Evolutionary conservation across 2,329 filamentous ascomycete genomes (phyloP), one percentile per base, ranked within the genome.

Genomic region (Epichloe brachyelytri): DNA sequence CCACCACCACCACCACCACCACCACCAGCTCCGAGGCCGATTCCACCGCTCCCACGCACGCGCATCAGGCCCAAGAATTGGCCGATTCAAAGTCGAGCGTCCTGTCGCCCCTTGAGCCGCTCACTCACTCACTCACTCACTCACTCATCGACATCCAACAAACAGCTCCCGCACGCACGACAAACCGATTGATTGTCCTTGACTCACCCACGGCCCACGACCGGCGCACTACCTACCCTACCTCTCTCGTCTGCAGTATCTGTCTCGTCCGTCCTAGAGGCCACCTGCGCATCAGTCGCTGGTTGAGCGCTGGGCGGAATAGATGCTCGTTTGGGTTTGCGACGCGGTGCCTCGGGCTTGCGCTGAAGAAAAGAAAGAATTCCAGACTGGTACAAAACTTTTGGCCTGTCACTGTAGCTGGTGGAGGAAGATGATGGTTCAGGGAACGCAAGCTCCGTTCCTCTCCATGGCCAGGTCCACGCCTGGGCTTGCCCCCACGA

Each of bases 391-490:
- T 37, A 26, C n/a, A n/a, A n/a, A n/a, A n/a, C n/a, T n/a, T n/a
- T n/a, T n/a, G n/a, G n/a, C n/a, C n/a, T n/a, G n/a, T n/a, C n/a
- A n/a, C n/a, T n/a, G n/a, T n/a, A n/a, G n/a, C 15, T 14, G 38
- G 20, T 37, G 17, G 36, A 47, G 34, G 34, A 60, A 46, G 54
- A 66, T 65, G 63, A 63, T 68, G 63, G 57, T 66, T 59, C 64
- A 65, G 57, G 62, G 62, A 59, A 50, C 60, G 51, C 58, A 58
- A 38, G 33, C 54, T 41, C 51, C 59, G 52, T 47, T 20, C 14
- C 26, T 34, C 22, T 19, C 48, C 30, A 22, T 41, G 48, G 19
- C 37, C 19, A 15, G 37, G 17, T 33, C 48, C 15, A 46, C 26
- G 48, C 20, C 41, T 22, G 48, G 48, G 12, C 34, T 19, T 17